Base-by-base conservation (phyloP, 306 rosid genomes). In the Cyclanthera cordifolia region DNA sequence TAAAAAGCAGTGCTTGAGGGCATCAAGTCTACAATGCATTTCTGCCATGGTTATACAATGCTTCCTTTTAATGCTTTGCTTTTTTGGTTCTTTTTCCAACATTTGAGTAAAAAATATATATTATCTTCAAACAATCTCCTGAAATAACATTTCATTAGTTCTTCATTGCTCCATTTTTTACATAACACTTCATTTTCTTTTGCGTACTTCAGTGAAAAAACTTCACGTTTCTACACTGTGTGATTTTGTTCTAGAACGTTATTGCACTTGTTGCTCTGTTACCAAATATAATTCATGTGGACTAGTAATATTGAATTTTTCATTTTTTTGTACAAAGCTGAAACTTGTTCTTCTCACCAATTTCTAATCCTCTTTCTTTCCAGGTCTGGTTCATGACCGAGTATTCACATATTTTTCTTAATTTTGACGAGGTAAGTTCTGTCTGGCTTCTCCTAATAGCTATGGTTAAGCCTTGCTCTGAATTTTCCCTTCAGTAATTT, bases 311-410 rank as follows among this genome's bases (percentile, higher is more conserved):
- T 20, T 63, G 69, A 14, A 39, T 1, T 41, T 37, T n/a, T 63
- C 47, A 9, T 11, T 20, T n/a, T 27, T 28, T 57, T 63, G 12
- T 11, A 41, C 50, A 0, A 19, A 41, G 51, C 69, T 63, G 69
- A 30, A 13, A 37, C 69, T 63, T 37, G 43, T 63, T 39, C 19
- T 39, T 41, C 69, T 41, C 17, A 63, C 8, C 39, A 65, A 65
- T 41, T 13, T 65, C 19, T 45, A 19, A 63, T 52, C 5, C 77
- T 74, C 30, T 69, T 30, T 70, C 82, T 63, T 41, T 17, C 77
- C 95, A 94, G 99, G 79, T 88, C 49, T 87, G 93, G 96, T 90
- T 85, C 77, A 94, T 94, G 99, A 83, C 90, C 20, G 90, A 90
- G 72, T 82, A 82, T 80, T 90, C 97, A 12, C 80, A 83, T 64